These are phyloP conservation scores for Neoscytalidium dimidiatum DNA, from an alignment of 2,329 filamentous ascomycete species.

Conservation along the genomic window DNA sequence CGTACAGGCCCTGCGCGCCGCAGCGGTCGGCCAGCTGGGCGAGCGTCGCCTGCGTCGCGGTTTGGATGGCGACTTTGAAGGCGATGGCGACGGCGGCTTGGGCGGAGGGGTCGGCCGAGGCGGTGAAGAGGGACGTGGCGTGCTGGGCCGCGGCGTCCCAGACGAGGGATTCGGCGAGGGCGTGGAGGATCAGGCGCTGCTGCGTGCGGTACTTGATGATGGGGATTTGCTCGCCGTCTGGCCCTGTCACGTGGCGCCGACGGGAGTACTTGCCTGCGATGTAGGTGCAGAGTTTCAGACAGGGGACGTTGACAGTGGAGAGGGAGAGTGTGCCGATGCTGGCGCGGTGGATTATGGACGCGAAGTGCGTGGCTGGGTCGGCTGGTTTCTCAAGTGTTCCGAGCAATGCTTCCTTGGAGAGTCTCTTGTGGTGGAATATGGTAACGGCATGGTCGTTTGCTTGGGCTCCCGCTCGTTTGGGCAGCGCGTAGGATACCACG, in stretches of 20 bases:
- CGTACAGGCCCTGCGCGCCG: slow-evolving; percentile 7
- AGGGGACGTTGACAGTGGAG: slow-evolving; percentile 12
- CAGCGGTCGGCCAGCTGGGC: not conserved
- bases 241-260: not conserved
- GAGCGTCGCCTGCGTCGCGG: not conserved
- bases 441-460: slow-evolving; percentile 36
- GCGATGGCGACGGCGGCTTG: not conserved
- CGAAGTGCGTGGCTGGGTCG: slow-evolving; percentile 30
- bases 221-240: not conserved
- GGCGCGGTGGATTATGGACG: slow-evolving; percentile 20
- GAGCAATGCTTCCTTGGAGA: slow-evolving; percentile 31
- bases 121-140: not conserved
- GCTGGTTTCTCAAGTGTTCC: slow-evolving; percentile 23
- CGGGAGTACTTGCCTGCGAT: not conserved
- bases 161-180: slow-evolving; percentile 1
- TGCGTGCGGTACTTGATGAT: not conserved
- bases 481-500: slow-evolving; percentile 29
- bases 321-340: slow-evolving; percentile 16
- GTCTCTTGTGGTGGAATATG: slow-evolving; percentile 34
- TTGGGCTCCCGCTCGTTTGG: slow-evolving; percentile 32
- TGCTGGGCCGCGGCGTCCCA: not conserved
- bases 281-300: slow-evolving; percentile 12
- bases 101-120: not conserved
- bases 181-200: not conserved
- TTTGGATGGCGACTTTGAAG: not conserved